phyloP scores from a whole-genome alignment of 1,284 basidiomycete genomes.

The Rhodotorula sp. region DNA sequence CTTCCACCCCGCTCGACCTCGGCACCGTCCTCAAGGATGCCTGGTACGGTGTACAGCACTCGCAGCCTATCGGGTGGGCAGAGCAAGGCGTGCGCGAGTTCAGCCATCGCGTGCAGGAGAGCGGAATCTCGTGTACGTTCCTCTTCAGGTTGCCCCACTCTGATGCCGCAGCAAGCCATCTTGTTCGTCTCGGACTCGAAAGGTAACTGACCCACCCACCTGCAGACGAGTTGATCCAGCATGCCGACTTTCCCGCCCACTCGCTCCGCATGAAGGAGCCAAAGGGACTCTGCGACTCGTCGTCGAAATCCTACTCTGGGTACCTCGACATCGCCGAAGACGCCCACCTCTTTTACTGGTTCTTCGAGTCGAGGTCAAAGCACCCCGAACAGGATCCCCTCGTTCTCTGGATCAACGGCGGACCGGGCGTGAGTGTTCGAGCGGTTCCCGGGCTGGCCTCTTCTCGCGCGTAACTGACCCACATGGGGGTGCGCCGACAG shows the following conservation, averaged over 20 bases:
- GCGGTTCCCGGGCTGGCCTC: too few relatives aligned
- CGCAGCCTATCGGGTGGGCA: conserved; percentile 16
- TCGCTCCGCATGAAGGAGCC: conserved; percentile 59
- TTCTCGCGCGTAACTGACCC: too few relatives aligned
- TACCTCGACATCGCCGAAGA: conserved; percentile 83
- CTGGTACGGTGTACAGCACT: conserved; percentile 15
- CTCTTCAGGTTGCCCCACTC: not conserved
- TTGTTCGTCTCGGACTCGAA: not conserved
- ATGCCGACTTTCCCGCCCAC: conserved; percentile 67
- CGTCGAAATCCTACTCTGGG: conserved; percentile 81
- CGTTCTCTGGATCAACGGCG: conserved; percentile 85
- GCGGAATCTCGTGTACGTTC: conserved; percentile 29
- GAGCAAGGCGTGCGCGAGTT: conserved; percentile 27
- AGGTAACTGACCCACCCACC: not conserved
- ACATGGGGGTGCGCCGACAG: conserved; percentile 3
- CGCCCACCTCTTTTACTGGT: conserved; percentile 84
- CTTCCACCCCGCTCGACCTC: conserved; percentile 3
- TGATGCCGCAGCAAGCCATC: not conserved
- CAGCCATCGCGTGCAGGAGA: conserved; percentile 7
- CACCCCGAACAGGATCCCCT: conserved; percentile 73
- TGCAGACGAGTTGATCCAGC: conserved; percentile 71
- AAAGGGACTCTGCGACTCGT: conserved; percentile 67
- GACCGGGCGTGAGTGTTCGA: conserved; percentile 55
- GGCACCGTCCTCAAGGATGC: not conserved
- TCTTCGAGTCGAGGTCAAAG: conserved; percentile 71